Percentiles rank a stretch among this genome's conserved stretches.
Evolutionary conservation across 1,284 basidiomycete species (phyloP).

Genomic region (Cerrena zonata): DNA sequence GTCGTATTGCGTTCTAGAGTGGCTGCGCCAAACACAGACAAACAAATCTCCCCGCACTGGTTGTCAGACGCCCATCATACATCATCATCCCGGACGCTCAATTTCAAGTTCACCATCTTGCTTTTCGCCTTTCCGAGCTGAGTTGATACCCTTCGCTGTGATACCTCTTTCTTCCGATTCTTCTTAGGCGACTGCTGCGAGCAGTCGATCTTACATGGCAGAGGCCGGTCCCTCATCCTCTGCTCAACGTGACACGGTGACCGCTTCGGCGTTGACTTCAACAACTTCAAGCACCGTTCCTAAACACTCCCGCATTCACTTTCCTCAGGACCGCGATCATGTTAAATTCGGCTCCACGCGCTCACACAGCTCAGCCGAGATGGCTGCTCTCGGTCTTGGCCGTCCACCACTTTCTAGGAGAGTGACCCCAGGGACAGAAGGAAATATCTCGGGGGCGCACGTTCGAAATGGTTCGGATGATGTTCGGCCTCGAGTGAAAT

Average conservation of each 20-base stretch:
- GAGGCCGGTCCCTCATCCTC: constrained; percentile 27
- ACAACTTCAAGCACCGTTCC: constrained; percentile 15
- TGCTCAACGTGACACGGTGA: constrained; percentile 11
- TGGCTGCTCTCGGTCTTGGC: constrained; percentile 23
- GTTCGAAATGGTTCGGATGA: constrained; percentile 16
- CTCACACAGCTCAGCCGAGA: constrained; percentile 3
- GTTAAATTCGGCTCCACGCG: constrained; percentile 10
- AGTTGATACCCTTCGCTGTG: not conserved
- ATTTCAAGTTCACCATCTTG: not conserved
- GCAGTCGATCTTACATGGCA: constrained; percentile 18
- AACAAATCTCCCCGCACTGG: constrained; percentile 8
- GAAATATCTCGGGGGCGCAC: constrained; percentile 8
- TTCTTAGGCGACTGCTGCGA: not conserved
- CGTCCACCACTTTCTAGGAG: constrained; percentile 21
- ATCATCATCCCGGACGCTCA: not conserved
- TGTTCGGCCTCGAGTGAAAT: constrained; percentile 27
- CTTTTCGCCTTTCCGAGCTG: not conserved
- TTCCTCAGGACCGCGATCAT: constrained; percentile 24
- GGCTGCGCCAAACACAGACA: constrained; percentile 11
- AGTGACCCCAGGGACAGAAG: constrained; percentile 10
- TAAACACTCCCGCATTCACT: constrained; percentile 21
- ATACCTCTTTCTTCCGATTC: not conserved
- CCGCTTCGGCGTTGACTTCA: constrained; percentile 11
- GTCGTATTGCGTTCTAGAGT: constrained; percentile 7
- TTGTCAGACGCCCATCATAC: not conserved